Percentiles rank a stretch among this genome's conserved stretches.
Conservation (phyloP, 768 basidiomycete genomes). For the Panaeolus papilionaceus region DNA sequence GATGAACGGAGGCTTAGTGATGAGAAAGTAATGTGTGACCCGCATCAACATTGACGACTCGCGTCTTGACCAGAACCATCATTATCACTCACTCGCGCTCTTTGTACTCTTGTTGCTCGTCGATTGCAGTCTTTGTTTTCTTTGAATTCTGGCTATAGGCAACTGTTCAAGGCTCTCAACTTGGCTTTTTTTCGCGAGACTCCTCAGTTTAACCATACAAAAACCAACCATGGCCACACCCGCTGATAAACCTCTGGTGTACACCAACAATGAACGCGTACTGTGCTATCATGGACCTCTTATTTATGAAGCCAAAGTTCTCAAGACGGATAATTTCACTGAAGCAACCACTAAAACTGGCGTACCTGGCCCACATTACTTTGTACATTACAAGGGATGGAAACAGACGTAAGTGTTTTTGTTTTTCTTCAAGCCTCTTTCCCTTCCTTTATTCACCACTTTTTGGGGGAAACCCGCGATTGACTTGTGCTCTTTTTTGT, state of each 20-base stretch:
- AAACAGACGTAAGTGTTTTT: conserved; percentile 81
- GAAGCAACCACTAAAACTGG: conserved; percentile 66
- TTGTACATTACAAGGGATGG: conserved; percentile 99
- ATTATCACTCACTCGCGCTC: background rate
- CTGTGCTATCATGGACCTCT: conserved; percentile 96
- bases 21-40: background rate
- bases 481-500: background rate
- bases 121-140: background rate
- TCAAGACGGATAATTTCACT: conserved; percentile 68
- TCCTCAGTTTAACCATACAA: background rate
- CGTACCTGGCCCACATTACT: conserved; percentile 79
- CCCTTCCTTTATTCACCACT: conserved; percentile 12
- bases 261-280: conserved; percentile 74
- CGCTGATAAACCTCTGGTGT: conserved; percentile 43
- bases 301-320: conserved; percentile 95
- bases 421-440: conserved; percentile 6
- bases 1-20: background rate
- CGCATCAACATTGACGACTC: background rate
- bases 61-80: conserved; percentile 8
- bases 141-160: background rate
- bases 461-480: background rate
- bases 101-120: background rate
- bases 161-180: background rate
- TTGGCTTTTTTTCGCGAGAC: no score
- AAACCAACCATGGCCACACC: conserved; percentile 31